Percentiles rank a stretch among this genome's conserved stretches.
Conservation (phyloP, 306 rosid genomes). For the Mimosa bimucronata region DNA sequence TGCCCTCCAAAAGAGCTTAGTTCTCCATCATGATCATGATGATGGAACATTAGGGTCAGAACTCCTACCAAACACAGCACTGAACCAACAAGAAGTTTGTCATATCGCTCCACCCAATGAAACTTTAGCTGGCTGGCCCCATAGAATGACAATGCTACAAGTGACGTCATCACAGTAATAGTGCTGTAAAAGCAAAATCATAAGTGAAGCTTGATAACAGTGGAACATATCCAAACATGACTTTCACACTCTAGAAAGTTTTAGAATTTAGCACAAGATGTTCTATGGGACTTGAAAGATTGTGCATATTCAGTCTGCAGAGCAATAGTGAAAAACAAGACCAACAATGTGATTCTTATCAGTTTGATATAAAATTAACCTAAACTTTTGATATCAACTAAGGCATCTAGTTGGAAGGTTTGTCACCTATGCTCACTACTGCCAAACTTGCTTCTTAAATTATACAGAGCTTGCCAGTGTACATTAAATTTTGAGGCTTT, state of each 20-base stretch:
- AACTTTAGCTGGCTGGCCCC: constrained; percentile 97
- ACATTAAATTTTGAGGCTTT: constrained; percentile 5
- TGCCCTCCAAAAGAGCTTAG: constrained; percentile 59
- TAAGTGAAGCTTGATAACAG: constrained; percentile 18
- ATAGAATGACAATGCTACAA: constrained; percentile 93
- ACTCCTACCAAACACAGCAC: constrained; percentile 87
- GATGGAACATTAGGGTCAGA: constrained; percentile 75
- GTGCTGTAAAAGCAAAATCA: constrained; percentile 68
- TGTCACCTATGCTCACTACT: not conserved
- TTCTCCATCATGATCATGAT: constrained; percentile 70
- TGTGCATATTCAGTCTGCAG: constrained; percentile 11
- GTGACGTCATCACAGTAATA: constrained; percentile 93
- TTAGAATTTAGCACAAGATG: constrained; percentile 33
- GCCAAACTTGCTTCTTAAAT: constrained; percentile 23
- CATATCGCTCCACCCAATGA: constrained; percentile 97
- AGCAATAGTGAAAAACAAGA: constrained; percentile 24
- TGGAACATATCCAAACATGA: constrained; percentile 27
- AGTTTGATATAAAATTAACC: not conserved
- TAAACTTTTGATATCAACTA: not conserved
- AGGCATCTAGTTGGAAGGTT: constrained; percentile 10
- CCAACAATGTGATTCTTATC: constrained; percentile 4
- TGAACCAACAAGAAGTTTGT: constrained; percentile 92
- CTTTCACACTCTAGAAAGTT: constrained; percentile 33
- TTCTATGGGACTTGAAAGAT: constrained; percentile 10
- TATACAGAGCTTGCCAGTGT: not conserved